Base-by-base conservation (phyloP, 2,329 filamentous ascomycete genomes). In the Lachnellula occidentalis region DNA sequence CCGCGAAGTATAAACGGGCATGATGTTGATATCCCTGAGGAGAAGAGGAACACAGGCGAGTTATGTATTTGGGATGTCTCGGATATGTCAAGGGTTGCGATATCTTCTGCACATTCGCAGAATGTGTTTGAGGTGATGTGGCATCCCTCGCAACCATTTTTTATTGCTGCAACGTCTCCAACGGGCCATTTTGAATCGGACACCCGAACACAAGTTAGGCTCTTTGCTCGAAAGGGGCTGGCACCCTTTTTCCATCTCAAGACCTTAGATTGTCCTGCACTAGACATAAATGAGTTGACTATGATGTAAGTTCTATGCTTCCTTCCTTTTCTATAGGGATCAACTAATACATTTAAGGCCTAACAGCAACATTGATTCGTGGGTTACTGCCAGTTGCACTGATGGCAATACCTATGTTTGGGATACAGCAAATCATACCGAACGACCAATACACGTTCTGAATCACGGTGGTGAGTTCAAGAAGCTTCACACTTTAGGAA, bases 101-200 rank as follows among this genome's bases (percentile, higher is more conserved):
- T 86, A 3, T 69, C 74, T 19, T 76, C 78, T 3, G 77, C 75
- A 1, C 76, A 76, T 0, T 77, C 75, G 0, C 76, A 81, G 45
- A 86, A 86, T 54, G 80, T 85, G 1, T 86, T 86, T 45, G 83
- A 86, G 61, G 78, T 85, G 2, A 71, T 76, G 0, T 86, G 83
- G 83, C 83, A 86, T 62, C 82, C 83, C 0, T 73, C 64, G 0
- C 71, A 78, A 45, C 69, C 72, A 2, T 72, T 73, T 21, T 86
- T 86, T 59, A 70, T 81, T 5, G 80, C 76, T 4, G 82, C 81
- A 2, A 85, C 81, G 0, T 79, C 81, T 0, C 79, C 80, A 0
- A 72, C 70, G 8, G 75, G 75, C 0, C 52, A 24, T 12, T 67
- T 71, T n/a, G 72, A 74, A 34, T 64, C 73, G 4, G 74, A 79